Base-by-base conservation (phyloP, 257 asterid genomes). In the Perilla frutescens region DNA sequence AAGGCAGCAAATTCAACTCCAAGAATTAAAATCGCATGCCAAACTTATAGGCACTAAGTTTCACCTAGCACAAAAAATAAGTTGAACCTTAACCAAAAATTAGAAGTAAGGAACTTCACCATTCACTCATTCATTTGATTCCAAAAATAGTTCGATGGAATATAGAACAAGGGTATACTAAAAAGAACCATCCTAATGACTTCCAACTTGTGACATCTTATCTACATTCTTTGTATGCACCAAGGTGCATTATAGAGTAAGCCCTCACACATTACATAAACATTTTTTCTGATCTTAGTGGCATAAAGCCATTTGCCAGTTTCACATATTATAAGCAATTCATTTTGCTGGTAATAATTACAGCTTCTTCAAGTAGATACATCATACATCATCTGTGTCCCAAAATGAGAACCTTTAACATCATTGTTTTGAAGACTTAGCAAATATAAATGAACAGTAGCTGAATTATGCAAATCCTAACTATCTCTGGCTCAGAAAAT, bases 1-100 rank as follows among this genome's bases (percentile, higher is more conserved):
- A 70, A 39, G 54, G 55, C 13, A 12, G 45, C 20, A 26, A 70
- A 31, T 20, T 34, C 0, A 7, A 26, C 54, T 55, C 37, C 9
- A n/a, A 26, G 49, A 3, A 29, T 36, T 9, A 50, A 62, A 50
- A 7, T 73, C 63, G 6, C 8, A 0, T 20, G 34, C 15, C 53
- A 72, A 66, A 37, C 13, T 50, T 55, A n/a, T 56, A 41, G 36
- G 55, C 31, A 59, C 37, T 29, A 47, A 50, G 26, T 31, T 76
- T 49, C 6, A 12, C 49, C 31, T 8, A 59, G 65, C 62, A 20
- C 47, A 20, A n/a, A 20, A 66, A 45, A 39, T 11, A 7, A 62
- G 9, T 8, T n/a, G 41, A 4, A 45, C 65, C 26, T 34, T 31
- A 40, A 10, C 14, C 39, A 8, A 56, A 56, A 56, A 56, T 31